These are phyloP conservation scores for Suillus tomentosus DNA, from an alignment of 768 basidiomycete species.

Conservation along the genomic window DNA sequence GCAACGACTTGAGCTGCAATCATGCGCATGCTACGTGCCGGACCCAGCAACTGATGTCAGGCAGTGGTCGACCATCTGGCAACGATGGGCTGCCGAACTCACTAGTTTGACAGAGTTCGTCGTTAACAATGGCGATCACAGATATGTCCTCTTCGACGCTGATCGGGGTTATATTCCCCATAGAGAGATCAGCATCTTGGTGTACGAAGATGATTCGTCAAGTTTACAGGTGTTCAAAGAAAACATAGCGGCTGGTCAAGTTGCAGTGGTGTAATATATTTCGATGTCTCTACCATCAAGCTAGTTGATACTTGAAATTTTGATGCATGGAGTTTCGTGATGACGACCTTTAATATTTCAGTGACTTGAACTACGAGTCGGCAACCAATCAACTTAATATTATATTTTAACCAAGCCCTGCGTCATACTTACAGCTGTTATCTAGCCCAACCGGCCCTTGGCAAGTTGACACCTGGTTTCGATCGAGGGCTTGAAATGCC, in stretches of 20 bases:
- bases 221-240: background rate
- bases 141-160: constrained; percentile 28
- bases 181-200: background rate
- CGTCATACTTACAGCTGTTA: too few species aligned
- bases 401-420: too few species aligned
- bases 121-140: constrained; percentile 15
- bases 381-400: too few species aligned
- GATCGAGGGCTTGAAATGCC: too few species aligned
- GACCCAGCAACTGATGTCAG: constrained; percentile 18
- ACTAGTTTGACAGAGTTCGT: constrained; percentile 26
- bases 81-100: constrained; percentile 25
- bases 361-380: too few species aligned
- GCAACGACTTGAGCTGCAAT: constrained; percentile 26
- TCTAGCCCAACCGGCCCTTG: too few species aligned
- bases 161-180: constrained; percentile 27
- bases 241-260: background rate
- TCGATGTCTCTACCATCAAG: background rate
- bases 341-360: too few species aligned
- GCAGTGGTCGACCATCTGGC: constrained; percentile 31
- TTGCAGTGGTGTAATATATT: background rate
- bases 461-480: too few species aligned
- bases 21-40: constrained; percentile 29
- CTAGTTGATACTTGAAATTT: too few species aligned
- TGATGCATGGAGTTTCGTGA: too few species aligned
- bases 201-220: background rate